Conservation (phyloP, 306 rosid genomes). For the Prunus padus region DNA sequence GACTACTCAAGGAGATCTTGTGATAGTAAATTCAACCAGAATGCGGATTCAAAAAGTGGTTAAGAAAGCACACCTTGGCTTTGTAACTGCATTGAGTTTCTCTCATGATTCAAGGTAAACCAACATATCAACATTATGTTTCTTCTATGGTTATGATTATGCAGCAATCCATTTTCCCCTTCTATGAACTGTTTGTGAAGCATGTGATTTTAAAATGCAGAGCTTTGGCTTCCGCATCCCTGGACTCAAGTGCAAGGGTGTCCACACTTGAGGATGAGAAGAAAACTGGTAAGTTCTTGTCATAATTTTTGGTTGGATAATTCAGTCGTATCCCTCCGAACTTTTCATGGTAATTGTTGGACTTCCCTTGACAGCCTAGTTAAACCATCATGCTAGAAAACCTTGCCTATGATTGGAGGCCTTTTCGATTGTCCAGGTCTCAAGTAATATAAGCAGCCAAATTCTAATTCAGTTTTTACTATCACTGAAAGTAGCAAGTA, state of each 20-base stretch:
- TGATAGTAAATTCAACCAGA: slow-evolving; percentile 61
- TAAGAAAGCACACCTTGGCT: slow-evolving; percentile 79
- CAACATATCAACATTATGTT: not conserved
- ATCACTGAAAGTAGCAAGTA: not conserved
- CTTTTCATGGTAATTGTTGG: slow-evolving; percentile 24
- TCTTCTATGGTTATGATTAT: slow-evolving; percentile 10
- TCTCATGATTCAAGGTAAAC: slow-evolving; percentile 82
- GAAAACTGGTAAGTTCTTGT: slow-evolving; percentile 52
- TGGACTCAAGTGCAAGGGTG: slow-evolving; percentile 86
- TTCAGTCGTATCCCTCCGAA: not conserved
- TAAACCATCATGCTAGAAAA: not conserved
- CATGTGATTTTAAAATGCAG: slow-evolving; percentile 39
- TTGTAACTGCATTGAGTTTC: slow-evolving; percentile 82
- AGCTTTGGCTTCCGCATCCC: slow-evolving; percentile 79
- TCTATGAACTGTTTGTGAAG: slow-evolving; percentile 15
- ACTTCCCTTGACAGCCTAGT: not conserved
- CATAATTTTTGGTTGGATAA: slow-evolving; percentile 19
- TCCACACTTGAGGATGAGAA: slow-evolving; percentile 55
- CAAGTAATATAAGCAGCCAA: not conserved
- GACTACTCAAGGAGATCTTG: slow-evolving; percentile 72
- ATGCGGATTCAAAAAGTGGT: slow-evolving; percentile 55
- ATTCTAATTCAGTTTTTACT: not conserved
- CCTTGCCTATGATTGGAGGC: not conserved
- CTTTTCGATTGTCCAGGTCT: not conserved
- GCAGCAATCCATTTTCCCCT: slow-evolving; percentile 14